Base-by-base conservation (phyloP, 2,329 filamentous ascomycete species). In the Neofusicoccum umdonicola region DNA sequence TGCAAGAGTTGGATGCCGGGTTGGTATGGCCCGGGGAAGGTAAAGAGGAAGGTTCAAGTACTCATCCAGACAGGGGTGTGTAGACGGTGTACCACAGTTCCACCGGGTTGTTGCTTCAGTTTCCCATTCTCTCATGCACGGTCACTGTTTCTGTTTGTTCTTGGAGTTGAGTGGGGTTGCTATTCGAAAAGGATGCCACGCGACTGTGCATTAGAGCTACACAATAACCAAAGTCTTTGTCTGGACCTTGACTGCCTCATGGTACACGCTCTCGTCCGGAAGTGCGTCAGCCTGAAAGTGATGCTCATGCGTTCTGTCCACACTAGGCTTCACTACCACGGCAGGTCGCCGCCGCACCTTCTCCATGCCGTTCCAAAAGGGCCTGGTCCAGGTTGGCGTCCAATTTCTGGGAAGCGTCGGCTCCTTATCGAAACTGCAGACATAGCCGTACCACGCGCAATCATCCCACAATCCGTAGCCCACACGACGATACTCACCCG, bases 391-490 rank as follows among this genome's bases (percentile, higher is more conserved):
- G 3, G 22, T 22, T 22, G 22, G 22, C 22, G 22, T 22, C 22
- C 22, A 22, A 22, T 22, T 22, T 22, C 22, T 22, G 4, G 27
- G 27, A 31, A 31, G 27, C 27, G 27, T 31, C 37, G 37, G 37
- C 13, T 39, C 37, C 37, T 39, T 5, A 9, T 39, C 37, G 11
- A 15, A 15, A 6, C 37, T 11, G 37, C 48, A 52, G 3, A 19
- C 8, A 12, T 56, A 56, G 1, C 51, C 70, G 63, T 69, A 71
- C 70, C 69, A 72, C 0, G 66, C 64, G 44, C 69, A 72, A 12
- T 68, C 65, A 0, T 69, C 66, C 70, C 70, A 71, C 3, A 66
- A 62, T 1, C 64, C 68, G 17, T 70, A 68, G 0, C 70, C 69
- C 3, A 72, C 67, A 2, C 70, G 66, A 13, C 67, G 61, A 47